phyloP scores from a whole-genome alignment of 352 stramenopile genomes.

The Globisporangium perplexum region DNA sequence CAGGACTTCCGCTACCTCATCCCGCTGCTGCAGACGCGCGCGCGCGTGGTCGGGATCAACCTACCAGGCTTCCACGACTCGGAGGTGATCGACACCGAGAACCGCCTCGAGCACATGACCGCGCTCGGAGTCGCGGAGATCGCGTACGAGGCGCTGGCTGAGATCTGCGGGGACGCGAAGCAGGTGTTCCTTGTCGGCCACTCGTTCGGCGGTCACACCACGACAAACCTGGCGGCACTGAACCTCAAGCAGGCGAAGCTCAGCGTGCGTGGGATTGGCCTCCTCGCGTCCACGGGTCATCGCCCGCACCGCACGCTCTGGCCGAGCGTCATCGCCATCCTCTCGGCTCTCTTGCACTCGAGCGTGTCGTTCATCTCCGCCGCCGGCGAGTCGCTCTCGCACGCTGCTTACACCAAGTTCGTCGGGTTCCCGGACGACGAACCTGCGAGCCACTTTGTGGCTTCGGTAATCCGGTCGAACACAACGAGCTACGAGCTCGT shows the following conservation, averaged over 20 bases:
- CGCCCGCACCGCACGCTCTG: neutral
- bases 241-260: constrained; percentile 14
- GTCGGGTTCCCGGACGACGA: constrained; percentile 15
- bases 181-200: constrained; percentile 57
- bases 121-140: constrained; percentile 13
- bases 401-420: constrained; percentile 14
- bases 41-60: constrained; percentile 51
- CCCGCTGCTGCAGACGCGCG: constrained; percentile 28
- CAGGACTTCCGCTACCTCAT: constrained; percentile 59
- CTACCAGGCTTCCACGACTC: constrained; percentile 52
- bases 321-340: neutral
- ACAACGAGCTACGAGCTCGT: constrained; percentile 42
- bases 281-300: constrained; percentile 24
- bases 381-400: constrained; percentile 6
- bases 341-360: constrained; percentile 14
- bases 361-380: constrained; percentile 11
- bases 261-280: constrained; percentile 19
- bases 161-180: constrained; percentile 14
- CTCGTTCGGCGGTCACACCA: constrained; percentile 55
- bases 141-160: constrained; percentile 18
- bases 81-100: constrained; percentile 11
- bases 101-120: constrained; percentile 17
- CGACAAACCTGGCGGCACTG: constrained; percentile 32
- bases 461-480: constrained; percentile 24
- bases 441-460: constrained; percentile 14